Evolutionary conservation across 75 land plant species (phyloP).

Genomic region (Chamaecyparis obtusa): DNA sequence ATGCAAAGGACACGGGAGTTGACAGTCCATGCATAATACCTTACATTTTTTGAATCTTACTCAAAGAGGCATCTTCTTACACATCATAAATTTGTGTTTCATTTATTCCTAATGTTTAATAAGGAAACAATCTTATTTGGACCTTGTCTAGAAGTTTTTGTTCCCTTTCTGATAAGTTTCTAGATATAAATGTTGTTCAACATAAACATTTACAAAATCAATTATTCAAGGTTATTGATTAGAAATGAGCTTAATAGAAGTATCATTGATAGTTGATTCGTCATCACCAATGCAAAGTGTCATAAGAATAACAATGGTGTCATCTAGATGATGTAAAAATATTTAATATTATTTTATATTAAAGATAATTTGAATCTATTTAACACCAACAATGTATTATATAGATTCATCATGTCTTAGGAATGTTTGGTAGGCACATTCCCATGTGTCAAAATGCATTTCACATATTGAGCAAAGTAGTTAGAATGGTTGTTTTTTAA

Average conservation of each 20-base stretch:
- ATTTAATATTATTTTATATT: slow-evolving; percentile 85
- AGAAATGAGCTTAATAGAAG: slow-evolving; percentile 23
- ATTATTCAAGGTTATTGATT: slow-evolving; percentile 64
- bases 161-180: slow-evolving; percentile 66
- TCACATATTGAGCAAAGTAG: slow-evolving; percentile 2
- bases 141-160: neutral
- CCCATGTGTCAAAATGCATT: too few species aligned
- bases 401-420: slow-evolving; percentile 61
- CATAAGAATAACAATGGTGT: slow-evolving; percentile 73
- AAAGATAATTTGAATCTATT: slow-evolving; percentile 62
- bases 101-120: neutral
- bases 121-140: neutral
- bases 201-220: slow-evolving; percentile 81
- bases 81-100: too few species aligned
- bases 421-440: too few species aligned
- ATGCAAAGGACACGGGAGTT: slow-evolving; percentile 26
- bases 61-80: too few species aligned
- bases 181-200: slow-evolving; percentile 75
- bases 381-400: slow-evolving; percentile 52
- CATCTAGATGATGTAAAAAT: slow-evolving; percentile 73
- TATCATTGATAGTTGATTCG: slow-evolving; percentile 19
- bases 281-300: slow-evolving; percentile 67
- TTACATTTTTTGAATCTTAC: too few species aligned
- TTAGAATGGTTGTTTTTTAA: too few species aligned
- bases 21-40: neutral